Base-by-base conservation (phyloP, 2,329 filamentous ascomycete genomes). In the Penicillium crustosum region DNA sequence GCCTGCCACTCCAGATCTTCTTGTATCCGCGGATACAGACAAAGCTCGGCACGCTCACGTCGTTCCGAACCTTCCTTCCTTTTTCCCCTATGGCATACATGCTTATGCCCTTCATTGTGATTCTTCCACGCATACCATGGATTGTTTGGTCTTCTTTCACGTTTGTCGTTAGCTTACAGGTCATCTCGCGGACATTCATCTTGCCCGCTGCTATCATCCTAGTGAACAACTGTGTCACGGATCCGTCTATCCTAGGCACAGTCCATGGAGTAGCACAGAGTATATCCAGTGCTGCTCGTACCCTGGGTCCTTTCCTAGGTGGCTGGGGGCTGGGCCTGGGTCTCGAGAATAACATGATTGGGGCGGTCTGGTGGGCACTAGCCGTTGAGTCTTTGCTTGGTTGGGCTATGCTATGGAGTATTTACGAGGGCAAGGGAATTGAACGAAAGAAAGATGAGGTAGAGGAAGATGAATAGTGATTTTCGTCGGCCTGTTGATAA, bases 61-160 rank as follows among this genome's bases (percentile, higher is more conserved):
- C 86, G 43, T 91, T 88, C 80, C 83, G 87, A 4, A 73, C 82
- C n/a, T 89, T 86, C 39, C 78, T 93, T 0, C 81, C 86, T 42
- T 82, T 88, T 49, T 93, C 92, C 61, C 88, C 90, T 0, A 33
- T 90, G 10, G 82, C 87, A 0, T 93, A 93, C 72, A 77, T 85
- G 10, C 69, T 89, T 10, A 82, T 89, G 38, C 90, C 90, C 0
- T 92, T 87, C 68, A 81, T 93, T 13, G 83, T 89, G 1, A 73
- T 92, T 31, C 79, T 92, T 1, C 89, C 87, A 0, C 83, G 83
- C 38, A 47, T 65, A 60, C 77, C 41, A 68, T 81, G 53, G 67
- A 74, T 79, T 9, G 78, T 91, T 36, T 92, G 89, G 89, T 64
- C 82, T 0, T 82, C 85, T 2, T 86, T 92, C 19, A 80, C 82